These are phyloP conservation scores for Handroanthus guayacan DNA, from an alignment of 257 asterid species.

Conservation along the genomic window DNA sequence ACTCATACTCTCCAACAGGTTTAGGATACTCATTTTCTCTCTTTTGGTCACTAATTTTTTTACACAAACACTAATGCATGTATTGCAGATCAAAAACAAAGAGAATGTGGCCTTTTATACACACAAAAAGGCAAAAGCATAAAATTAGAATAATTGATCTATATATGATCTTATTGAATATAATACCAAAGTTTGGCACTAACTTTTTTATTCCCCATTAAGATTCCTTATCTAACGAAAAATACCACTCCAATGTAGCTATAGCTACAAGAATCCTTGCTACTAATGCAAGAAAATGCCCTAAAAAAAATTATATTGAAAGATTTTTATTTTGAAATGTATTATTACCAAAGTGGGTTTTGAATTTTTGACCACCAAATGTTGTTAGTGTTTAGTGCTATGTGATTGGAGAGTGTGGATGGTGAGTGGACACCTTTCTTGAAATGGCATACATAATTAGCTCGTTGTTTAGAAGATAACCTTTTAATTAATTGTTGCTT, in stretches of 20 bases:
- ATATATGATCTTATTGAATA: constrained; percentile 10
- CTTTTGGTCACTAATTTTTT: background rate
- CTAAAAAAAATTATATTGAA: background rate
- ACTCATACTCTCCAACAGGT: constrained; percentile 12
- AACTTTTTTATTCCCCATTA: constrained; percentile 46
- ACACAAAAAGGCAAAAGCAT: constrained; percentile 9
- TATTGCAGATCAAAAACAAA: background rate
- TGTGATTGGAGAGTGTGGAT: constrained; percentile 63
- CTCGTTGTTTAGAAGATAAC: background rate
- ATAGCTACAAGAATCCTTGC: constrained; percentile 49
- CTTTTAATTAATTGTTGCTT: constrained; percentile 27
- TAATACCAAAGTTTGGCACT: constrained; percentile 48
- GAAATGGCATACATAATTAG: constrained; percentile 40
- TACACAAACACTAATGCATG: constrained; percentile 33
- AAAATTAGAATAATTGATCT: constrained; percentile 13
- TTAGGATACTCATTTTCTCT: constrained; percentile 40
- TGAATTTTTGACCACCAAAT: constrained; percentile 58
- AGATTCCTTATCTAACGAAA: constrained; percentile 60
- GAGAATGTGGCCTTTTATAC: constrained; percentile 39
- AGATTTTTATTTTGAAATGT: constrained; percentile 21
- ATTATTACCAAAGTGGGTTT: constrained; percentile 48
- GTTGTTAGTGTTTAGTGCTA: constrained; percentile 54
- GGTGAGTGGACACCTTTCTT: constrained; percentile 66
- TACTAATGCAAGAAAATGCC: constrained; percentile 12
- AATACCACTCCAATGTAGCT: constrained; percentile 28